Conservation (phyloP, 176 grass and related monocot genomes). For the Triticum monococcum region DNA sequence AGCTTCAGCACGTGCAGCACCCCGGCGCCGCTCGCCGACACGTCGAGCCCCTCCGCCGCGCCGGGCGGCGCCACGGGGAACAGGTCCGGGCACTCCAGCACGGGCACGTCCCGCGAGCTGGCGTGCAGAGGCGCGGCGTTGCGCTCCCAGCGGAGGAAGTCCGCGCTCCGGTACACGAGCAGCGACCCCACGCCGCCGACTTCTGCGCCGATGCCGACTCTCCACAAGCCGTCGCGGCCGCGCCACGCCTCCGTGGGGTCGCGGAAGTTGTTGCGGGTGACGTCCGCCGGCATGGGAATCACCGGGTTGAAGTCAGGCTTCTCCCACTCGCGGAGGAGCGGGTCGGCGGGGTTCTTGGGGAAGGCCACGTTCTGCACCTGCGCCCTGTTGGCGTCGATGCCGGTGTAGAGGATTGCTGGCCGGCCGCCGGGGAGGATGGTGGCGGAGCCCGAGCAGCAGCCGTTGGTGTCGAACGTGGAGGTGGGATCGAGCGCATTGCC, state of each 20-base stretch:
- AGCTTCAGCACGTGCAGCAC: constrained; percentile 67
- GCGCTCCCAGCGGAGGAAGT: constrained; percentile 61
- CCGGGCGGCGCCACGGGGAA: constrained; percentile 51
- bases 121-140: constrained; percentile 40
- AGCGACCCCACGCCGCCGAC: constrained; percentile 35
- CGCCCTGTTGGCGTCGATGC: constrained; percentile 19
- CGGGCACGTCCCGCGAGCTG: constrained; percentile 16
- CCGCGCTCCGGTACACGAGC: constrained; percentile 49
- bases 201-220: constrained; percentile 43
- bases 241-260: constrained; percentile 74
- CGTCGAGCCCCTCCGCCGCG: constrained; percentile 33
- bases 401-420: constrained; percentile 72
- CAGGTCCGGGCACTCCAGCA: constrained; percentile 85
- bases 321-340: constrained; percentile 56
- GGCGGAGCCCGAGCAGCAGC: constrained; percentile 75
- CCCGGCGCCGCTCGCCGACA: constrained; percentile 1
- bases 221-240: constrained; percentile 69
- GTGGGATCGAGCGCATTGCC: constrained; percentile 48
- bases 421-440: constrained; percentile 50
- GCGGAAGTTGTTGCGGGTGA: constrained; percentile 44
- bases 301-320: constrained; percentile 78
- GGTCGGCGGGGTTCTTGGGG: constrained; percentile 51
- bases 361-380: constrained; percentile 81
- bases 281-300: constrained; percentile 34
- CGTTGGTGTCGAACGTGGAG: constrained; percentile 59